Evolutionary conservation across 1,139 yeast genomes (phyloP), one percentile per base, ranked within the genome.

Genomic region (Diutina mesorugosa): DNA sequence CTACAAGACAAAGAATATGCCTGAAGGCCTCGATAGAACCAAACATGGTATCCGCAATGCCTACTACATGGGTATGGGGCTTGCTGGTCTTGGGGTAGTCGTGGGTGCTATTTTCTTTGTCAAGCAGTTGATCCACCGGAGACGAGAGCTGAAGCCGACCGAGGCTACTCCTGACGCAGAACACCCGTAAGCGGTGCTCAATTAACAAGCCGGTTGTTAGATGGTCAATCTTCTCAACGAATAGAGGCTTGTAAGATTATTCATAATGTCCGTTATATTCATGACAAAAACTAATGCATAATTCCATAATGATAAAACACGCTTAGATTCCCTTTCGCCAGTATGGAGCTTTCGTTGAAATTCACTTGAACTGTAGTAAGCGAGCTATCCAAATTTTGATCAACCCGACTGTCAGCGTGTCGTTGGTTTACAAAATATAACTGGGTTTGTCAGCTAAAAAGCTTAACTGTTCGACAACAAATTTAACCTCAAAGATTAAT

Each of bases 21-120:
- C 67, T 1, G 46, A 47, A 3, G 58, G 64, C 7, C 57, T 68
- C 48, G 69, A 67, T 1, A 35, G 16, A 12, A 69, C 70, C 0
- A 58, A 60, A 1, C 21, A n/a, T n/a, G 82, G 82, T 0, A 72
- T 75, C 58, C 66, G 80, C 57, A 70, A 69, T 54, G 81, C 82
- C 0, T 70, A 72, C 58, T 73, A 74, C 58, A 71, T 76, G 65
- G 84, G 83, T 0, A 72, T 78, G 66, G 86, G 85, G 0, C 63
- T 79, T 21, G 76, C 79, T 4, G 82, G 80, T 0, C 60, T 72
- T 12, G 83, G 81, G n/a, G 69, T 70, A 0, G 64, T 68, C 1
- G 56, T 73, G 7, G 70, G 77, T 10, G n/a, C 32, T 2, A 21
- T 54, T 6, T 56, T 56, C 29, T n/a, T 56, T 29, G 35, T 47